Percentiles rank a stretch among this genome's conserved stretches.
phyloP scores from a whole-genome alignment of 805 yeast genomes.

The Lipomyces yamadae region DNA sequence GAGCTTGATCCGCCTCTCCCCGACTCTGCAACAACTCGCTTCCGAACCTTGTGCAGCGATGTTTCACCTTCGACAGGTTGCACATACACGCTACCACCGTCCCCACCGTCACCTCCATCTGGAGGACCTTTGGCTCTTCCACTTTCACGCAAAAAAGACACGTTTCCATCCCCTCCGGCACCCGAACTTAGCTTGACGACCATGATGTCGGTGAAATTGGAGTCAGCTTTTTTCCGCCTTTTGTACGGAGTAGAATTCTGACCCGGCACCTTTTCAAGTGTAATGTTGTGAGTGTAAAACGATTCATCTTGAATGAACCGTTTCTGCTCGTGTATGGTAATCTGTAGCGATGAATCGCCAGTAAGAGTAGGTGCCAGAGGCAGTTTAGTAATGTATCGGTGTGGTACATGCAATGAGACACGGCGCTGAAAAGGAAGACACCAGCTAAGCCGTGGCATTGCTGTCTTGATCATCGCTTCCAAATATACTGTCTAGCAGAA shows the following conservation, averaged over 20 bases:
- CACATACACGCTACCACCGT: conserved; percentile 85
- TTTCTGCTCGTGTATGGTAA: not conserved
- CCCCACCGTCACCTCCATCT: conserved; percentile 99
- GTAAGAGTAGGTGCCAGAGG: not conserved
- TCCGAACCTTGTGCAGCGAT: conserved; percentile 70
- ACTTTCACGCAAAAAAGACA: conserved; percentile 86
- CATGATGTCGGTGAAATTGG: conserved; percentile 64
- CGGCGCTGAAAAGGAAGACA: not conserved
- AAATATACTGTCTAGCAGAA: not conserved
- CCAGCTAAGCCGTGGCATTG: not conserved
- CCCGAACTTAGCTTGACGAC: conserved; percentile 75
- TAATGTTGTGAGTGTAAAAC: conserved; percentile 13
- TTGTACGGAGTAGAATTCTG: conserved; percentile 4
- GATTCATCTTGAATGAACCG: conserved; percentile 6
- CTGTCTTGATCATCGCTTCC: not conserved
- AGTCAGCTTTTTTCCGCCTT: conserved; percentile 22
- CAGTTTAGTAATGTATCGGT: not conserved
- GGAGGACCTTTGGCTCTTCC: conserved; percentile 90
- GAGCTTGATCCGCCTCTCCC: conserved; percentile 75
- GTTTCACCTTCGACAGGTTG: conserved; percentile 75
- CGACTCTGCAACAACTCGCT: conserved; percentile 69
- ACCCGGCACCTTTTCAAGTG: conserved; percentile 10
- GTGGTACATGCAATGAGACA: not conserved
- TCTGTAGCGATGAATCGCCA: not conserved
- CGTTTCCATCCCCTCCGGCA: conserved; percentile 84